Percentiles rank a stretch among this genome's conserved stretches.
Conservation (phyloP, 1,284 basidiomycete species). For the Ustilago bromivora region DNA sequence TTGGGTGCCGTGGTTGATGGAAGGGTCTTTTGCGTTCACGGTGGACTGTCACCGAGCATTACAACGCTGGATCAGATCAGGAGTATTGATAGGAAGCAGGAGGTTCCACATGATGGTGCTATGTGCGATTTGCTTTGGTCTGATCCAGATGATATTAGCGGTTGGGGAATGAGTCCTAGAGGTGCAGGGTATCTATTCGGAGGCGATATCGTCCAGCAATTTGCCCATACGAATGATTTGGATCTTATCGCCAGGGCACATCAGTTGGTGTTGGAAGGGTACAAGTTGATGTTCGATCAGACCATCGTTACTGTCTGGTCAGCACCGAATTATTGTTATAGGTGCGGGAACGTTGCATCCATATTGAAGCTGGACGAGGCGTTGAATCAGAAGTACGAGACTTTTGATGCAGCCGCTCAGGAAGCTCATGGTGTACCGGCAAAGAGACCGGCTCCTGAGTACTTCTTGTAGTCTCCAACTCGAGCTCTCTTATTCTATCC, state of each 20-base stretch:
- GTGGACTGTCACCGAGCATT: slow-evolving; percentile 79
- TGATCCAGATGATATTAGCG: slow-evolving; percentile 80
- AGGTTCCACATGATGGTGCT: slow-evolving; percentile 98
- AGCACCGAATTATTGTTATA: slow-evolving; percentile 97
- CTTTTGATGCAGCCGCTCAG: slow-evolving; percentile 65
- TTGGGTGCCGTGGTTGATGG: slow-evolving; percentile 95
- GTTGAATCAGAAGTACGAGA: slow-evolving; percentile 66
- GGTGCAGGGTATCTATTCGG: slow-evolving; percentile 97
- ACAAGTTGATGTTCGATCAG: slow-evolving; percentile 96
- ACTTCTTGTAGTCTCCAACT: slow-evolving; percentile 54
- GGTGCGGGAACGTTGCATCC: slow-evolving; percentile 67
- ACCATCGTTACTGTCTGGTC: slow-evolving; percentile 98
- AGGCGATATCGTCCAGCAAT: slow-evolving; percentile 87
- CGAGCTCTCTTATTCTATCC: neutral
- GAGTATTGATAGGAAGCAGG: slow-evolving; percentile 93
- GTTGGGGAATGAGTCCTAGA: slow-evolving; percentile 91
- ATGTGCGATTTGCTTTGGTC: slow-evolving; percentile 99
- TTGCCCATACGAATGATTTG: slow-evolving; percentile 90
- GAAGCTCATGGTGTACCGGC: slow-evolving; percentile 64
- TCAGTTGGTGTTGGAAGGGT: slow-evolving; percentile 96
- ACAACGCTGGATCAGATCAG: slow-evolving; percentile 77
- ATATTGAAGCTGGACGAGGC: slow-evolving; percentile 67
- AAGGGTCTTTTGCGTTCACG: slow-evolving; percentile 90
- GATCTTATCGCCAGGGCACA: slow-evolving; percentile 96
- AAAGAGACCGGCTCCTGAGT: slow-evolving; percentile 64